Evolutionary conservation across 495 filamentous ascomycete genomes (phyloP).

Genomic region (Annulohypoxylon maeteangense): DNA sequence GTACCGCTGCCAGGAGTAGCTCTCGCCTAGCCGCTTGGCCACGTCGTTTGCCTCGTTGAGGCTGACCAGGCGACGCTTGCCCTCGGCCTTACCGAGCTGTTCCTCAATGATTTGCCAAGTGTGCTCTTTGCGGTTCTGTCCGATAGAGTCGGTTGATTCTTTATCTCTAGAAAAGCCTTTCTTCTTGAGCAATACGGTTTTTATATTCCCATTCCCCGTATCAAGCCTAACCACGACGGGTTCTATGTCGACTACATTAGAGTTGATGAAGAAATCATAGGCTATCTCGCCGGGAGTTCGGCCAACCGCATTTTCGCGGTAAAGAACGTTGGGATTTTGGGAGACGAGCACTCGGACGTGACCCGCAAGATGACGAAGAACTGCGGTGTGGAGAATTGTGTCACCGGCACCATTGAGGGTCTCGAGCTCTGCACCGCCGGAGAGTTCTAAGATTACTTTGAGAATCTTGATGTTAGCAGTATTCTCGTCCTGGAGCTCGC

Average conservation of each 20-base stretch:
- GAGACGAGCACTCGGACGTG: slow-evolving; percentile 63
- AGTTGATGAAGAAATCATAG: slow-evolving; percentile 60
- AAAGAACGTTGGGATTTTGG: slow-evolving; percentile 65
- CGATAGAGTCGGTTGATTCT: slow-evolving; percentile 14
- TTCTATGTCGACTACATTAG: slow-evolving; percentile 27
- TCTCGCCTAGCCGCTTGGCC: slow-evolving; percentile 67
- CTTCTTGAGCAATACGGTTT: neutral
- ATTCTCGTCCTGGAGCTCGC: slow-evolving; percentile 11
- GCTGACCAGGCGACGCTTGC: slow-evolving; percentile 71
- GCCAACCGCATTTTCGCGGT: slow-evolving; percentile 76
- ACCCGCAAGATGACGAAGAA: slow-evolving; percentile 51
- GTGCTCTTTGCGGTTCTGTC: slow-evolving; percentile 26
- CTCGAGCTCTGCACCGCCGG: slow-evolving; percentile 63
- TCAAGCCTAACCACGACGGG: neutral
- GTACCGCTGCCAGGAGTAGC: slow-evolving; percentile 44
- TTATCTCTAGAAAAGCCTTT: neutral
- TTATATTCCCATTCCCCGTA: neutral
- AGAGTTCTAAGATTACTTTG: slow-evolving; percentile 61
- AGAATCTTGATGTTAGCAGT: slow-evolving; percentile 43
- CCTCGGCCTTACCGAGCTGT: slow-evolving; percentile 31
- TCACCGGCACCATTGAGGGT: slow-evolving; percentile 75
- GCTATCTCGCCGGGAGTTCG: slow-evolving; percentile 74
- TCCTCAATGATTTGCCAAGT: slow-evolving; percentile 51
- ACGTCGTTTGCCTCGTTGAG: slow-evolving; percentile 79
- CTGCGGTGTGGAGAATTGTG: slow-evolving; percentile 68